phyloP scores from a whole-genome alignment of 2,329 filamentous ascomycete species.

The Aspergillus sp. region DNA sequence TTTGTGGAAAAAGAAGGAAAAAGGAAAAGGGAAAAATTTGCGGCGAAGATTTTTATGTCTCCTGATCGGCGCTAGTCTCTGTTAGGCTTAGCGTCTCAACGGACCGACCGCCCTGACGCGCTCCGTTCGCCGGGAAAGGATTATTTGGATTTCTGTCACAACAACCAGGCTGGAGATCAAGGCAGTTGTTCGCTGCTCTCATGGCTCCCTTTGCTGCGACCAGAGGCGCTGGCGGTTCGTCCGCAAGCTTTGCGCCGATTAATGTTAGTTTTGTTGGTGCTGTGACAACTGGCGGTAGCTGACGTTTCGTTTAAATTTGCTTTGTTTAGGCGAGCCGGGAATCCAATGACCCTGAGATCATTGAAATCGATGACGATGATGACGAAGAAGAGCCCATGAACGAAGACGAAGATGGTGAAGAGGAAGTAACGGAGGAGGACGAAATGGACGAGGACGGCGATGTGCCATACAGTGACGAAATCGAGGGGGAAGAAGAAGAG shows the following conservation, averaged over 20 bases:
- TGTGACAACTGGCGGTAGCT: slow-evolving; percentile 6
- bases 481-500: slow-evolving; percentile 20
- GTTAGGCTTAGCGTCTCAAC: slow-evolving; percentile 18
- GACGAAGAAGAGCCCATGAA: slow-evolving; percentile 16
- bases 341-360: slow-evolving; percentile 28
- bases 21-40: slow-evolving; percentile 33
- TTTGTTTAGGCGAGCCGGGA: neutral
- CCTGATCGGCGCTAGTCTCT: slow-evolving; percentile 22
- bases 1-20: slow-evolving; percentile 48
- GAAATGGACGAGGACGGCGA: slow-evolving; percentile 19
- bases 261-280: slow-evolving; percentile 18
- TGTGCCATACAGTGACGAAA: slow-evolving; percentile 14
- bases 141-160: slow-evolving; percentile 6
- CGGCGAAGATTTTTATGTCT: slow-evolving; percentile 23
- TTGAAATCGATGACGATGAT: slow-evolving; percentile 34
- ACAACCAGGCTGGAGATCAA: slow-evolving; percentile 5
- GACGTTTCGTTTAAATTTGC: slow-evolving; percentile 3
- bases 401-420: slow-evolving; percentile 18
- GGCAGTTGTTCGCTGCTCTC: neutral
- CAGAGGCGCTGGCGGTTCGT: slow-evolving; percentile 18
- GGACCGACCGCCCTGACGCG: slow-evolving; percentile 1
- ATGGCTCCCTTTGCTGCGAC: slow-evolving; percentile 38
- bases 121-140: neutral
- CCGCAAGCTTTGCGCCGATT: slow-evolving; percentile 17
- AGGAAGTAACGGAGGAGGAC: slow-evolving; percentile 19